Evolutionary conservation across 345 rosid species (phyloP).

Genomic region (Balakata baccata): DNA sequence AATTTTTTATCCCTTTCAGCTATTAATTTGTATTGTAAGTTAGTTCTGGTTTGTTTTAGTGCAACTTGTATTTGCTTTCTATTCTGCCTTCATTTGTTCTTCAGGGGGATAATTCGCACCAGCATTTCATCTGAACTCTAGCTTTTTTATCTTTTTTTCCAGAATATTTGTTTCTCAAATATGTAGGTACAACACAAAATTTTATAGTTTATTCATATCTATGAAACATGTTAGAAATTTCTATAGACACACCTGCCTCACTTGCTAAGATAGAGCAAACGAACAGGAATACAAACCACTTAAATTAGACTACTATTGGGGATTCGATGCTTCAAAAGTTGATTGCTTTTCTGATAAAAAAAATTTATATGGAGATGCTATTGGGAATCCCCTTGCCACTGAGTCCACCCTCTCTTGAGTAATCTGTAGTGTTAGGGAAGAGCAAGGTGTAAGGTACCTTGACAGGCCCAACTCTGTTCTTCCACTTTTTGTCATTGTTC

Average conservation of each 20-base stretch:
- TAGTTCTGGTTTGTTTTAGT: not conserved
- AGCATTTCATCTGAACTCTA: not conserved
- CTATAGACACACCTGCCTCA: not conserved
- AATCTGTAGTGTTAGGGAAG: conserved; percentile 66
- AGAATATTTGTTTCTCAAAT: not conserved
- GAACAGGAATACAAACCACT: not conserved
- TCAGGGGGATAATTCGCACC: too few relatives aligned
- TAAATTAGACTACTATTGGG: not conserved
- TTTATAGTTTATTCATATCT: not conserved
- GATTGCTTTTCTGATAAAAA: not conserved
- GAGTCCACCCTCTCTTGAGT: conserved; percentile 58
- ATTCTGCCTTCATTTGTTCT: not conserved
- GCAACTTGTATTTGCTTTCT: not conserved
- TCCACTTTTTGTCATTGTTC: conserved; percentile 58
- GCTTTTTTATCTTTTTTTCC: not conserved
- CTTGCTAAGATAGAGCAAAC: not conserved
- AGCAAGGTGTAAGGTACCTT: conserved; percentile 74
- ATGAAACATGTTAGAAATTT: not conserved
- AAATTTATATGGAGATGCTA: conserved; percentile 64
- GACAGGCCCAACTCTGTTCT: conserved; percentile 76
- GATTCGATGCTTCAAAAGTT: not conserved
- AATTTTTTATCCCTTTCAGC: too few relatives aligned
- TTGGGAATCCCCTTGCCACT: conserved; percentile 91
- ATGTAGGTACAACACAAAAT: not conserved
- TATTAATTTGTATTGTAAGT: not conserved